Percentiles rank a stretch among this genome's conserved stretches.
phyloP scores from a whole-genome alignment of 306 rosid genomes.

The Chamaecrista fasciculata region DNA sequence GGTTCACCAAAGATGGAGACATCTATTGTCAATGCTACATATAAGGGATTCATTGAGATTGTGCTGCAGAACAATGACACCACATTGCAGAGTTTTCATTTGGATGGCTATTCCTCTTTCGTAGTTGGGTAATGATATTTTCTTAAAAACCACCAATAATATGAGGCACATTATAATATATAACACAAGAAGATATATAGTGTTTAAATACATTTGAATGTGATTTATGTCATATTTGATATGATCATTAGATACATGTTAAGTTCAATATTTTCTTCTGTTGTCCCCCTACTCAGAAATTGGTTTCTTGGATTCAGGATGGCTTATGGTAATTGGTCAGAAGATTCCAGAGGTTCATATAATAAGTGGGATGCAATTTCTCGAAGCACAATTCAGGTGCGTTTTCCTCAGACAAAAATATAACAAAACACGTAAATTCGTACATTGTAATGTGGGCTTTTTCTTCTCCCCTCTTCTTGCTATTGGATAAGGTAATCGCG shows the following conservation, averaged over 20 bases:
- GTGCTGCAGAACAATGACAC: constrained; percentile 80
- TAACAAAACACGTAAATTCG: not conserved
- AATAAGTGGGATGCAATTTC: constrained; percentile 87
- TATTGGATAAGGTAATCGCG: not conserved
- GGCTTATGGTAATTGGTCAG: constrained; percentile 75
- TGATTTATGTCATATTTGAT: not conserved
- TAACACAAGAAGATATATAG: not conserved
- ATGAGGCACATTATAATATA: too few relatives aligned
- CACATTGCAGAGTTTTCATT: constrained; percentile 61
- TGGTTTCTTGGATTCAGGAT: constrained; percentile 51
- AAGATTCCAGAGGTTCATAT: constrained; percentile 55
- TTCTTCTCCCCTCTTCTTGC: not conserved
- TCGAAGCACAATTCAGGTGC: constrained; percentile 78
- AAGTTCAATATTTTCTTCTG: not conserved
- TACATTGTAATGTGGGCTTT: not conserved
- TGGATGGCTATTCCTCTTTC: constrained; percentile 79
- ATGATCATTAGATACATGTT: not conserved
- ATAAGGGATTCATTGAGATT: constrained; percentile 82
- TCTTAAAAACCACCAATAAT: too few relatives aligned
- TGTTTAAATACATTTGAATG: not conserved
- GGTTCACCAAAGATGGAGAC: constrained; percentile 51
- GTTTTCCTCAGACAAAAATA: not conserved
- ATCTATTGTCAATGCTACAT: constrained; percentile 76
- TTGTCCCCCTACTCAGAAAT: not conserved
- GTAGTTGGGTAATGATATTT: constrained; percentile 65